These are phyloP conservation scores for Lasiodiplodia gonubiensis DNA, from an alignment of 2,329 filamentous ascomycete genomes.

Conservation along the genomic window DNA sequence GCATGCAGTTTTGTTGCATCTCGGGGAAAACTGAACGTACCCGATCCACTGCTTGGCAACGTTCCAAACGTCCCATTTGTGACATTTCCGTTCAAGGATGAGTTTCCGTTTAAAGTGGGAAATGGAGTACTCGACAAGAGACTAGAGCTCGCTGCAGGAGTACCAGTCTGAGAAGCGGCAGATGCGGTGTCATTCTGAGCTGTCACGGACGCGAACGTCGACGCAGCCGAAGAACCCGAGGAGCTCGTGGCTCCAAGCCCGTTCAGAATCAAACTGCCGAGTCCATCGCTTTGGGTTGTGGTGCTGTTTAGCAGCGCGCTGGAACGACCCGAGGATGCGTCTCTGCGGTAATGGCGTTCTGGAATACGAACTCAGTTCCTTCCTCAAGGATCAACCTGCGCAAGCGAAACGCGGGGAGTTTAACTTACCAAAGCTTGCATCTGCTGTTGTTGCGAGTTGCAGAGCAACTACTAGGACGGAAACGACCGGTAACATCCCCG, in stretches of 20 bases:
- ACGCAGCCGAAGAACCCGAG: neutral
- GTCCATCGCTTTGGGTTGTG: neutral
- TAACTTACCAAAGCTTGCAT: neutral
- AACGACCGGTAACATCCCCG: neutral
- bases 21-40: neutral
- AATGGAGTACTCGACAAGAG: neutral
- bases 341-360: constrained; percentile 13
- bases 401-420: neutral
- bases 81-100: neutral
- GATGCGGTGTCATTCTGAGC: neutral
- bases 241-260: constrained; percentile 13
- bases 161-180: neutral
- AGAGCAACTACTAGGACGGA: neutral
- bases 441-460: neutral
- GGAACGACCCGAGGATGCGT: neutral
- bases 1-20: neutral
- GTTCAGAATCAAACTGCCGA: constrained; percentile 16
- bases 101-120: neutral
- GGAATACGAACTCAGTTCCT: neutral
- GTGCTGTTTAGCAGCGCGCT: constrained; percentile 9
- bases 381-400: neutral
- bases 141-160: constrained; percentile 2
- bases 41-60: neutral
- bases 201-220: neutral
- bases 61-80: neutral